These are phyloP conservation scores for Coemansia sp. DNA, from an alignment of 192 early-diverging fungal genomes.

Conservation along the genomic window DNA sequence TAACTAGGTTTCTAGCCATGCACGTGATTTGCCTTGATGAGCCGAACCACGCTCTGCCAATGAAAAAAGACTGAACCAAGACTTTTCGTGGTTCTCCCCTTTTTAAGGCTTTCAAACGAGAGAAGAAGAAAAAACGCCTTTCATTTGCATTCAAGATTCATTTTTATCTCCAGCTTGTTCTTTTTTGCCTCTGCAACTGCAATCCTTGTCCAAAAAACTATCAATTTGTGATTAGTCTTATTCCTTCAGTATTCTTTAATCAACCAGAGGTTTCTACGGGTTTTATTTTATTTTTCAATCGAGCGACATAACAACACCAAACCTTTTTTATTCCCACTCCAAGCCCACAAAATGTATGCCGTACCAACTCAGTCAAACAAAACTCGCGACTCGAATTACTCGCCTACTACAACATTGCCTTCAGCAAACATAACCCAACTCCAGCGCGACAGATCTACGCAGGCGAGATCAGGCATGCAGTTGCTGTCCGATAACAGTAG, in stretches of 20 bases:
- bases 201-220: neutral
- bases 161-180: neutral
- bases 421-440: slow-evolving; percentile 39
- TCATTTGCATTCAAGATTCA: neutral
- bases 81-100: too few species aligned
- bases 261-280: neutral
- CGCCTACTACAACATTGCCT: slow-evolving; percentile 15
- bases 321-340: neutral
- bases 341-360: slow-evolving; percentile 34
- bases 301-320: neutral
- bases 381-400: slow-evolving; percentile 22
- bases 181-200: neutral
- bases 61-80: too few species aligned
- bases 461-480: slow-evolving; percentile 8
- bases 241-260: neutral
- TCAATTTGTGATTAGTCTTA: too few species aligned
- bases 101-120: neutral
- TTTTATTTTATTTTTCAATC: neutral
- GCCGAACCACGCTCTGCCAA: too few species aligned
- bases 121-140: neutral
- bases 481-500: neutral
- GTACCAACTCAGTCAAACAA: slow-evolving; percentile 29
- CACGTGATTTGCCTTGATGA: too few species aligned
- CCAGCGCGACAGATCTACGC: slow-evolving; percentile 32
- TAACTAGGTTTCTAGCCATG: slow-evolving; percentile 15